Evolutionary conservation across 306 rosid genomes (phyloP).

Genomic region (Gleditsia sinensis): DNA sequence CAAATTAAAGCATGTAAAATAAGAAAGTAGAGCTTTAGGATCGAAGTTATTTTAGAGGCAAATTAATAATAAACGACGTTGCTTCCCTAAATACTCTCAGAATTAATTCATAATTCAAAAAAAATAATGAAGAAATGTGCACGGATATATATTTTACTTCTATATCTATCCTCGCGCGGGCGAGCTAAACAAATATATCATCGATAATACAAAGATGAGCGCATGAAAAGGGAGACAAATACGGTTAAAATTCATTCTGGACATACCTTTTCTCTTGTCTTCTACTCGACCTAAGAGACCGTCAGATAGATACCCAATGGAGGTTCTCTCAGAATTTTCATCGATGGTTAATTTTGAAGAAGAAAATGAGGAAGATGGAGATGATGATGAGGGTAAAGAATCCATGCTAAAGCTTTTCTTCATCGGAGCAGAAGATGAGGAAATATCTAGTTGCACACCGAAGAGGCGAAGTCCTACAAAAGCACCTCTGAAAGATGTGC

Average conservation of each 20-base stretch:
- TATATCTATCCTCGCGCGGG: no score
- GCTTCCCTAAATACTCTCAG: background rate
- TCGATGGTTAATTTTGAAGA: constrained; percentile 47
- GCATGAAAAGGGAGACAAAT: background rate
- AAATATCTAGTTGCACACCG: constrained; percentile 62
- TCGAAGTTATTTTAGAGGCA: background rate
- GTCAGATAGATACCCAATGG: constrained; percentile 66
- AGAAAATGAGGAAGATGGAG: constrained; percentile 40
- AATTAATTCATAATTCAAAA: background rate
- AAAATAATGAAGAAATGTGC: background rate
- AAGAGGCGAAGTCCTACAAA: constrained; percentile 59
- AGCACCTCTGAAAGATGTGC: constrained; percentile 47
- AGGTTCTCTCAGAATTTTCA: constrained; percentile 29
- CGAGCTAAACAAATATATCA: no score
- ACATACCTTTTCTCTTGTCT: constrained; percentile 63
- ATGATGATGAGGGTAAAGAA: constrained; percentile 54
- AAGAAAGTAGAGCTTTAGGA: background rate
- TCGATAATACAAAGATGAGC: no score
- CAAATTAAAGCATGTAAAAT: background rate
- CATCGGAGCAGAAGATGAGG: constrained; percentile 37
- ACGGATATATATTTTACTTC: no score
- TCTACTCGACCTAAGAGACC: constrained; percentile 56
- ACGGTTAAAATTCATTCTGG: background rate
- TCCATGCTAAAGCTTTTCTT: constrained; percentile 74
- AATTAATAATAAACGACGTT: background rate